Base-by-base conservation (phyloP, 2,329 filamentous ascomycete species). In the Sphaerulina musiva region DNA sequence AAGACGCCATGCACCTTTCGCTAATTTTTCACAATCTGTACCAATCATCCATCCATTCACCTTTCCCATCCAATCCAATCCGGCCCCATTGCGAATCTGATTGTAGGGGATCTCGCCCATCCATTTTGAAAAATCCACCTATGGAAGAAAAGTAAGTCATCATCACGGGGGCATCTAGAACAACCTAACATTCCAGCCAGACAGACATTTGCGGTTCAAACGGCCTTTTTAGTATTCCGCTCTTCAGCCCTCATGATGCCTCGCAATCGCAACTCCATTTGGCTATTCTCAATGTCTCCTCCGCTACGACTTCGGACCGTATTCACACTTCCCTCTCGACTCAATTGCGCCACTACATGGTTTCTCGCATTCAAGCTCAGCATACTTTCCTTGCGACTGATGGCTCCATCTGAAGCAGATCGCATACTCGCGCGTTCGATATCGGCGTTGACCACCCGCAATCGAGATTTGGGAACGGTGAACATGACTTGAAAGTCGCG, bases 381-480 rank as follows among this genome's bases (percentile, higher is more conserved):
- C 23, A 54, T 43, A 47, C 62, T 64, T 14, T 51, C 57, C 6
- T 52, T 59, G 9, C 62, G 46, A 45, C 58, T 61, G 17, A 64
- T 40, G 14, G 57, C 64, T 3, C 65, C 62, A 50, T 68, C 69
- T 32, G 65, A 68, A 3, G 64, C 66, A 55, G 66, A 69, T 46
- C 68, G 55, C 61, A 70, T 43, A 59, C 68, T 72, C 32, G 66
- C 66, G 52, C 68, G 60, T 57, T 74, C 70, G 47, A 76, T 72
- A 64, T 86, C 86, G 48, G 81, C 85, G 69, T 97, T 97, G 17
- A 96, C 92, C n/a, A 97, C 90, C 26, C 92, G 76, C 59, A 97
- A 72, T 62, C 83, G 82, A 70, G 92, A 86, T 69, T 86, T 89
- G 2, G 93, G 92, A 56, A 96, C 89, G 0, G 92, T 96, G 70